A percentile compares a stretch with the other conserved stretches of the same genome.
Conservation (phyloP, 75 land plant genomes). For the Cryptomeria japonica region DNA sequence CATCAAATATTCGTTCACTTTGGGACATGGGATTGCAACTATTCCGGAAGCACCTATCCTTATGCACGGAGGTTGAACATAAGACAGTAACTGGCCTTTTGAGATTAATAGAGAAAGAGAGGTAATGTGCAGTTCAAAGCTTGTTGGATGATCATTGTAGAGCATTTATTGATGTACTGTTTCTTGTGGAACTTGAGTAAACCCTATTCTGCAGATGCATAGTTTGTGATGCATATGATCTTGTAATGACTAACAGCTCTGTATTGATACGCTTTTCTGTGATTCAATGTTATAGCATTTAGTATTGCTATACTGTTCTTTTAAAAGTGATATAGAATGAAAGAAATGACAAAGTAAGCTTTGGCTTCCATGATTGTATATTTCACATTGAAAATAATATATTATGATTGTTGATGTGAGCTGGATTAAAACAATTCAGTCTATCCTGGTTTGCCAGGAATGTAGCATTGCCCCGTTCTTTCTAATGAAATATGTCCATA, state of each 20-base stretch:
- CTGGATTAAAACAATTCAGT: not conserved
- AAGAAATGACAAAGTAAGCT: not conserved
- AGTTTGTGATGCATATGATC: not conserved
- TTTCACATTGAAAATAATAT: not conserved
- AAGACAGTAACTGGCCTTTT: constrained; percentile 94
- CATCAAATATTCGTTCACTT: constrained; percentile 78
- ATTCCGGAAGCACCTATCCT: constrained; percentile 89
- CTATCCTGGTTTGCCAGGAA: not conserved
- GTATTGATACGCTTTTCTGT: not conserved
- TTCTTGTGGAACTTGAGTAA: not conserved
- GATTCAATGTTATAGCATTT: not conserved
- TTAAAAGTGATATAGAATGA: not conserved
- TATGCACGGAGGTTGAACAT: constrained; percentile 88
- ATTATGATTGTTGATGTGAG: not conserved
- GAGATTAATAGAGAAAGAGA: constrained; percentile 90
- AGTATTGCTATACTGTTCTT: not conserved
- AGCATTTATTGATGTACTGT: not conserved
- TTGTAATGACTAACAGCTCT: not conserved
- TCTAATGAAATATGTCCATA: not conserved
- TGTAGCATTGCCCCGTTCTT: not conserved
- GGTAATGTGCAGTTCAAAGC: constrained; percentile 42
- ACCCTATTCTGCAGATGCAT: not conserved
- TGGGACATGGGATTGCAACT: constrained; percentile 99
- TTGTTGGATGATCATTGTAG: not conserved
- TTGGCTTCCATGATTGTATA: not conserved